phyloP scores from a whole-genome alignment of 768 basidiomycete genomes.

The Lactarius akahatsu region DNA sequence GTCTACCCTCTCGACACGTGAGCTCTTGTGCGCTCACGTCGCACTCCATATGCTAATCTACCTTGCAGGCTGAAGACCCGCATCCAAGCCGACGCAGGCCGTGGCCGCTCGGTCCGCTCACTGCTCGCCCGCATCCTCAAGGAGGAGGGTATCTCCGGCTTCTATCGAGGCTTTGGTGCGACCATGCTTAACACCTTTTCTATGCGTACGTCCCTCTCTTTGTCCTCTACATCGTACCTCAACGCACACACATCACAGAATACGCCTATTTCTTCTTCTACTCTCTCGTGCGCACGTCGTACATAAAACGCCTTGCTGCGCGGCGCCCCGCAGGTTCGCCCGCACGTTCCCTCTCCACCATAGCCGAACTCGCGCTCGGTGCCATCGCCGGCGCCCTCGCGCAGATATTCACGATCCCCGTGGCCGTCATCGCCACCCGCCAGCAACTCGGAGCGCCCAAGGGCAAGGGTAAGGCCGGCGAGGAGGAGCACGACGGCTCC shows the following conservation, averaged over 20 bases:
- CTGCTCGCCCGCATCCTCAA: conserved; percentile 70
- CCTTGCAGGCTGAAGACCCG: conserved; percentile 81
- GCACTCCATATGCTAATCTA: neutral
- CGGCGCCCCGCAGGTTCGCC: conserved; percentile 61
- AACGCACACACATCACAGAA: conserved; percentile 49
- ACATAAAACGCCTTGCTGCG: conserved; percentile 66
- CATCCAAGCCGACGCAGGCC: conserved; percentile 77
- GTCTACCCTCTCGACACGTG: conserved; percentile 93
- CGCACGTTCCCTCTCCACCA: conserved; percentile 63
- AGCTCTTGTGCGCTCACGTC: conserved; percentile 4
- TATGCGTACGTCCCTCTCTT: conserved; percentile 64
- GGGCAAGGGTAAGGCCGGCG: conserved; percentile 30
- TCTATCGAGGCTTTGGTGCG: conserved; percentile 90
- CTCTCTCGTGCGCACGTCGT: conserved; percentile 81
- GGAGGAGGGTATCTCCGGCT: conserved; percentile 78
- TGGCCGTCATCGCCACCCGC: conserved; percentile 94
- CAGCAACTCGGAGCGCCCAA: conserved; percentile 78
- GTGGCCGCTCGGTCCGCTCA: conserved; percentile 58
- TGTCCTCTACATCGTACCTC: neutral
- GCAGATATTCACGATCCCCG: conserved; percentile 98
- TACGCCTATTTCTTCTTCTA: conserved; percentile 99
- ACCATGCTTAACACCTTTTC: conserved; percentile 99
- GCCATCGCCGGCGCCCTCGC: conserved; percentile 92
- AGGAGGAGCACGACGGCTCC: conserved; percentile 53
- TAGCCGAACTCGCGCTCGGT: conserved; percentile 81